Conservation (phyloP, 2,329 filamentous ascomycete species). For the Epichloe coenophiala region DNA sequence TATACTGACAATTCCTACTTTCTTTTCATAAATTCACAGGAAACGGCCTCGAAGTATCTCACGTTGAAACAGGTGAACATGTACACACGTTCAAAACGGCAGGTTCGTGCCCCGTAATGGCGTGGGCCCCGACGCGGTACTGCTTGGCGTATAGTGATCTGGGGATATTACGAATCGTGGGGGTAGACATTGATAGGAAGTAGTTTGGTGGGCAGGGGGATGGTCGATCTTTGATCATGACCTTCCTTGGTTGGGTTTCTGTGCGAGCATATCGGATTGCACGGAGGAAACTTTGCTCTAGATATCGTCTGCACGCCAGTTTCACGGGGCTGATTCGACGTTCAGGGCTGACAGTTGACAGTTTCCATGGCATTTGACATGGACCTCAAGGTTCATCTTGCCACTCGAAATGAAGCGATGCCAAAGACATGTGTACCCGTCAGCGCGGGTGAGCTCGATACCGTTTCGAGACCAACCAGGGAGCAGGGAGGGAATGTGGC, state of each 20-base stretch:
- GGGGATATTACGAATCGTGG: constrained; percentile 55
- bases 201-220: constrained; percentile 7
- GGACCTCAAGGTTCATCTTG: too few species aligned
- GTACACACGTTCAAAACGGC: constrained; percentile 59
- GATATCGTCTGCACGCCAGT: too few species aligned
- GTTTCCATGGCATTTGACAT: too few species aligned
- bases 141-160: constrained; percentile 61
- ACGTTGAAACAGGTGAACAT: constrained; percentile 61
- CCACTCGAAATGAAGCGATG: too few species aligned
- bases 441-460: too few species aligned
- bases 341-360: too few species aligned
- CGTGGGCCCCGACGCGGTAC: constrained; percentile 66
- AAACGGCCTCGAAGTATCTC: constrained; percentile 52
- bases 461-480: too few species aligned
- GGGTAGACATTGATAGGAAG: constrained; percentile 35
- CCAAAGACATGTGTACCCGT: too few species aligned
- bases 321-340: too few species aligned
- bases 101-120: constrained; percentile 50
- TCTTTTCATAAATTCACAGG: constrained; percentile 20
- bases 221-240: neutral
- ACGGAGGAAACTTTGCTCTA: too few species aligned
- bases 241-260: neutral
- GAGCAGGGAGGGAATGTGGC: too few species aligned
- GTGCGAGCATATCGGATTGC: neutral
- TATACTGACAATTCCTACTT: too few species aligned